A percentile compares a stretch with the other conserved stretches of the same genome.
These are phyloP conservation scores for Diophrys sp. DNA, from an alignment of 73 alveolate genomes.

Conservation along the genomic window DNA sequence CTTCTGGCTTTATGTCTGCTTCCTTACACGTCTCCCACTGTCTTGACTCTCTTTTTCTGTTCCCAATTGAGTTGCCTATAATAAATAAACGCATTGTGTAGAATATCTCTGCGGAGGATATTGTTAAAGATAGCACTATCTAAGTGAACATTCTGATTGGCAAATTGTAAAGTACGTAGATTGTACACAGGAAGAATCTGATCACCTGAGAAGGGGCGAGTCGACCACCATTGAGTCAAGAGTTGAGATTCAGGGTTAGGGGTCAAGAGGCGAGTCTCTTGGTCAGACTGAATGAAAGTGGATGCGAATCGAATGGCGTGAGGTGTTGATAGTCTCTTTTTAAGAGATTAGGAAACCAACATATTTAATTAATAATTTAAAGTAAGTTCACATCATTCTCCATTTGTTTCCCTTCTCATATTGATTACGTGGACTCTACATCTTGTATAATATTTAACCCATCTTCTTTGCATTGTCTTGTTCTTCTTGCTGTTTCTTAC, in stretches of 20 bases:
- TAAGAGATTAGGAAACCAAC: background rate
- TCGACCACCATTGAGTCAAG: conserved; percentile 39
- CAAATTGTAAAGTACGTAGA: conserved; percentile 19
- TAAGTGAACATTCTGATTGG: conserved; percentile 34
- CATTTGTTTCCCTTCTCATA: background rate
- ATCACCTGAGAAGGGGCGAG: conserved; percentile 34
- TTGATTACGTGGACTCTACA: background rate
- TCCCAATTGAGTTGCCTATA: conserved; percentile 14
- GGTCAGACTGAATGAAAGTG: conserved; percentile 3
- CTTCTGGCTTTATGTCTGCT: conserved; percentile 57
- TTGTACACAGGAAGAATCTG: conserved; percentile 43
- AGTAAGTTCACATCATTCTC: background rate
- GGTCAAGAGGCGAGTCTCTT: background rate
- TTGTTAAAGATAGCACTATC: conserved; percentile 45
- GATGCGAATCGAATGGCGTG: background rate
- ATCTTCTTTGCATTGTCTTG: background rate
- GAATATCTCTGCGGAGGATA: conserved; percentile 67
- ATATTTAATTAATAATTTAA: background rate
- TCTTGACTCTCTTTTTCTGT: conserved; percentile 29
- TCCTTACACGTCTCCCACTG: conserved; percentile 62
- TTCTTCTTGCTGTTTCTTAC: background rate
- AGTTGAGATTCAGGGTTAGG: background rate
- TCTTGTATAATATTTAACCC: background rate
- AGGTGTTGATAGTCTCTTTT: background rate
- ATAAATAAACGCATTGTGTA: conserved; percentile 42